Base-by-base conservation (phyloP, 371 early-diverging fungal species). In the Mortierella sp. region DNA sequence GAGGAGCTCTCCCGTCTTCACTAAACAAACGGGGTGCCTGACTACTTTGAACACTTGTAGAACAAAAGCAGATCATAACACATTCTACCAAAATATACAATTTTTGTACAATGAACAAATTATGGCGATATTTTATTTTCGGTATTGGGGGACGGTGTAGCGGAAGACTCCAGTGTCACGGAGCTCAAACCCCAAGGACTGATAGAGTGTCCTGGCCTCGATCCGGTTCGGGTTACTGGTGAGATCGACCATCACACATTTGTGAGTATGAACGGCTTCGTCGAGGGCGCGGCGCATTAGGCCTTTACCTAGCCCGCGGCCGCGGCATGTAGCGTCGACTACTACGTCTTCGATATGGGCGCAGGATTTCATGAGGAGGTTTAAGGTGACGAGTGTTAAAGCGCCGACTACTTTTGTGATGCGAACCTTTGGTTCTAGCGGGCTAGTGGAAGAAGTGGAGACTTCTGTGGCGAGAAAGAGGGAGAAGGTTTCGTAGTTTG, bases 1-100 rank as follows among this genome's bases (percentile, higher is more conserved):
- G 90, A 91, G 58, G 90, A 91, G 48, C 72, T 90, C 74, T 81
- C 80, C 7, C 70, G 89, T 38, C 77, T 89, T 7, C 89, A 89
- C 72, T 89, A 65, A 82, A n/a, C 56, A 82, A 21, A 65, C 10
- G 2, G 24, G 27, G 1, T 27, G 41, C 41, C 41, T 6, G 7
- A 41, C 41, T 43, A 35, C 35, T n/a, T 4, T 27, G 58, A 12
- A 14, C 14, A 32, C n/a, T 6, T 16, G 21, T 44, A 16, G 48
- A 46, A 4, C 35, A 55, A 0, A 11, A 38, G 5, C 38, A 54
- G 16, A n/a, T 46, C 35, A 12, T 12, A 27, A 32, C 35, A 12
- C n/a, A 35, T 49, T 29, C 14, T 11, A 24, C 29, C 35, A 18
- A 4, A 35, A 70, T 43, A 43, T 51, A 70, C 6, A 74, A 0